These are phyloP conservation scores for Trifolium subterraneum DNA, from an alignment of 306 rosid species.

Conservation along the genomic window DNA sequence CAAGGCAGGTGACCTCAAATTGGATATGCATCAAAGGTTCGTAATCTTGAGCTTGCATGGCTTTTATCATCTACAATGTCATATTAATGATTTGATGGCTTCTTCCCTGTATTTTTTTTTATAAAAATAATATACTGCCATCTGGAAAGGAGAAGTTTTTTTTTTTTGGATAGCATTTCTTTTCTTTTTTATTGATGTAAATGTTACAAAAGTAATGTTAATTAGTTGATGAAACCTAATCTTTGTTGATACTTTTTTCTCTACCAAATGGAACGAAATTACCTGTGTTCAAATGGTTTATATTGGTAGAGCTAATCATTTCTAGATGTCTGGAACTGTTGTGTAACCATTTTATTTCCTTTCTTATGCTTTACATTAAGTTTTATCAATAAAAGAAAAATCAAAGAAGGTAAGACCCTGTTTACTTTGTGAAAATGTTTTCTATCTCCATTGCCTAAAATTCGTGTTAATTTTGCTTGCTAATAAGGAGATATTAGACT, in stretches of 20 bases:
- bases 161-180: conserved; percentile 25
- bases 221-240: conserved; percentile 26
- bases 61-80: conserved; percentile 27
- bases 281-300: conserved; percentile 28
- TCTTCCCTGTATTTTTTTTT: not conserved
- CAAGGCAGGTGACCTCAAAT: conserved; percentile 74
- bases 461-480: too few species aligned
- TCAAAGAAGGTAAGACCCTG: not conserved
- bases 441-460: too few species aligned
- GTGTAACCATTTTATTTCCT: conserved; percentile 7
- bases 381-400: conserved; percentile 14
- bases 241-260: conserved; percentile 13
- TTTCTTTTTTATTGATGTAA: conserved; percentile 7
- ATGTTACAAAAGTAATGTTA: conserved; percentile 20
- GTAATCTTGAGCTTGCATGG: conserved; percentile 37
- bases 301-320: conserved; percentile 24
- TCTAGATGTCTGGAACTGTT: conserved; percentile 14
- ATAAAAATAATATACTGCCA: conserved; percentile 31
- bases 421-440: too few species aligned
- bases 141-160: not conserved
- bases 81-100: conserved; percentile 32
- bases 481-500: too few species aligned
- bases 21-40: conserved; percentile 47
- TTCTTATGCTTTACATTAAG: not conserved
- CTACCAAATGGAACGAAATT: not conserved